Evolutionary conservation across 129 eudicot species (phyloP).

Genomic region (Helichrysum umbraculigerum): DNA sequence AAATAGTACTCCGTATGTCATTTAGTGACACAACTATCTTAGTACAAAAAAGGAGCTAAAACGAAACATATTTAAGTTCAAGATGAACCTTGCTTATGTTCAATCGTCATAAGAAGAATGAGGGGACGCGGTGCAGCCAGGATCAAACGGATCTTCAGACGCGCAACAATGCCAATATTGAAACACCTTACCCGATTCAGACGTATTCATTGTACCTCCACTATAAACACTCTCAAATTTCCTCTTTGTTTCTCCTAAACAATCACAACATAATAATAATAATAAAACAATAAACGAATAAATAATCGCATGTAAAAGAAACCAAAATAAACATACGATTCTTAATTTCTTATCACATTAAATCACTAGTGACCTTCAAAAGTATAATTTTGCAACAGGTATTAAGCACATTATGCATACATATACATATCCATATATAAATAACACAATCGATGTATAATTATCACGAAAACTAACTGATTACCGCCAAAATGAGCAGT

Average conservation of each 20-base stretch:
- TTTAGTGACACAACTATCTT: background rate
- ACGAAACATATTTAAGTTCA: constrained; percentile 8
- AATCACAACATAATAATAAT: background rate
- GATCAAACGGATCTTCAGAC: constrained; percentile 96
- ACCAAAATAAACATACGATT: background rate
- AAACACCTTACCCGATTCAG: constrained; percentile 81
- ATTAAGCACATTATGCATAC: background rate
- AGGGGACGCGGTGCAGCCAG: constrained; percentile 94
- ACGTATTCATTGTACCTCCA: constrained; percentile 91
- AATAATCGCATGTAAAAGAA: background rate
- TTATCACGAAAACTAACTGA: background rate
- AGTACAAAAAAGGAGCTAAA: constrained; percentile 8
- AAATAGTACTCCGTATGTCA: background rate
- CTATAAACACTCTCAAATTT: constrained; percentile 89
- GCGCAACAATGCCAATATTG: constrained; percentile 99
- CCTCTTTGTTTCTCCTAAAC: constrained; percentile 96
- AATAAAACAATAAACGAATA: background rate
- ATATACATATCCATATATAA: background rate
- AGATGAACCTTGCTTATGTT: constrained; percentile 18
- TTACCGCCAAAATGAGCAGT: constrained; percentile 98
- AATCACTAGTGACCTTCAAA: no score
- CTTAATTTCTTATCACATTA: no score
- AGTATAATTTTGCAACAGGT: no score
- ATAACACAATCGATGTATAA: background rate
- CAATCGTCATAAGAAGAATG: constrained; percentile 87